These are phyloP conservation scores for Umbelopsis sp. DNA, from an alignment of 371 early-diverging fungal species.

Conservation along the genomic window DNA sequence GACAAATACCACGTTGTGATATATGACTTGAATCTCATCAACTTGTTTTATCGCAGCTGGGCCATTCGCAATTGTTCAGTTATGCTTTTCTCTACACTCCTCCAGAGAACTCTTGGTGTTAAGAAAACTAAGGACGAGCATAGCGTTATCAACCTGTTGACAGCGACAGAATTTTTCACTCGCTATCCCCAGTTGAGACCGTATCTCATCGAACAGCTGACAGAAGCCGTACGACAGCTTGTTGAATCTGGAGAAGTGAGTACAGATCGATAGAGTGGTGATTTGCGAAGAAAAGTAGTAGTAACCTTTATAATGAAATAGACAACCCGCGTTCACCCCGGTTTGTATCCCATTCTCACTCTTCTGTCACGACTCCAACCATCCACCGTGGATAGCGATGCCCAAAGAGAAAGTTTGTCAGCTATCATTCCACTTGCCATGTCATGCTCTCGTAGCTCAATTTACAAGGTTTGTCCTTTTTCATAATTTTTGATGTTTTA, in stretches of 20 bases:
- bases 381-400: slow-evolving; percentile 59
- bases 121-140: slow-evolving; percentile 77
- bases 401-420: slow-evolving; percentile 47
- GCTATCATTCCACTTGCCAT: slow-evolving; percentile 77
- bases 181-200: slow-evolving; percentile 81
- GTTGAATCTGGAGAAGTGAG: neutral
- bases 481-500: neutral
- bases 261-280: neutral
- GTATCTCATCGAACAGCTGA: slow-evolving; percentile 74
- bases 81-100: slow-evolving; percentile 86
- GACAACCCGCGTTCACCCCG: slow-evolving; percentile 69
- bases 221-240: slow-evolving; percentile 66
- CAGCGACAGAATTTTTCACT: slow-evolving; percentile 89
- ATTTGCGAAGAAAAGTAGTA: neutral
- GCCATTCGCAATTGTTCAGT: slow-evolving; percentile 94
- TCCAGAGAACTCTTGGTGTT: slow-evolving; percentile 85
- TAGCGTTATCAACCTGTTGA: slow-evolving; percentile 75
- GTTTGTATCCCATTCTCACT: slow-evolving; percentile 77
- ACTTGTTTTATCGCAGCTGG: slow-evolving; percentile 58
- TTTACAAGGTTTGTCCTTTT: slow-evolving; percentile 58
- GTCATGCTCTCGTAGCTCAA: slow-evolving; percentile 72
- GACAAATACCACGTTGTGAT: neutral
- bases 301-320: slow-evolving; percentile 9
- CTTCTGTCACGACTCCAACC: slow-evolving; percentile 79
- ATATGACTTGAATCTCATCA: neutral